Base-by-base conservation (phyloP, 2,329 filamentous ascomycete species). In the Cercospora zeina region DNA sequence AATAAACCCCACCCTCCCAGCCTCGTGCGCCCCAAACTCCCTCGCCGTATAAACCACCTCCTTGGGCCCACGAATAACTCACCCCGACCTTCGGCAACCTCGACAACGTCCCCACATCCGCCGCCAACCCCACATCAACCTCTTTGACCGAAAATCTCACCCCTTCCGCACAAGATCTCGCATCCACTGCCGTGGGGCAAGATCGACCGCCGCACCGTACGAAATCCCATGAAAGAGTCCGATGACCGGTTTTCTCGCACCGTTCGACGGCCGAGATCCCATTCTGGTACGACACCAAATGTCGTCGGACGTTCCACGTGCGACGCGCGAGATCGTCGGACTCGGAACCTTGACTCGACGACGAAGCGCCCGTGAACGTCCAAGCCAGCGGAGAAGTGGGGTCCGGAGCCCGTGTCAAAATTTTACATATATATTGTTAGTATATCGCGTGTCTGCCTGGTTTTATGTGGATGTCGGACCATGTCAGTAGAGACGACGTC, bases 241-340 rank as follows among this genome's bases (percentile, higher is more conserved):
- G 61, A 97, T 88, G 34, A 96, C 89, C 64, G 91, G 87, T 78
- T 97, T 97, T 27, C 77, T 93, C 89, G 77, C 93, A 97, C 67
- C 83, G 86, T 74, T 96, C 93, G 57, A 96, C 79, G 5, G 86
- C 83, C 1, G 82, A 83, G 64, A 97, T 87, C 71, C 87, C 89
- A 54, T 83, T 83, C 76, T 97, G 93, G 74, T 96, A 96, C 65
- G 90, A 86, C 62, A 81, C 75, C 59, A 96, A 86, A 74, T 90
- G 83, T 31, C 85, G 82, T 55, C 89, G 83, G 61, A 92, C 58
- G 39, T 62, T 65, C 65, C 65, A 67, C 6, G 67, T 62, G 37
- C 65, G 53, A 27, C 65, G 59, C 3, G 65, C 67, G 6, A 66
- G 49, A 19, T 68, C 67, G 14, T 66, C 62, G 14, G n/a, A 49